Percentiles rank a stretch among this genome's conserved stretches.
phyloP scores from a whole-genome alignment of 177 flowering plant genomes.

The Tripterygium wilfordii region DNA sequence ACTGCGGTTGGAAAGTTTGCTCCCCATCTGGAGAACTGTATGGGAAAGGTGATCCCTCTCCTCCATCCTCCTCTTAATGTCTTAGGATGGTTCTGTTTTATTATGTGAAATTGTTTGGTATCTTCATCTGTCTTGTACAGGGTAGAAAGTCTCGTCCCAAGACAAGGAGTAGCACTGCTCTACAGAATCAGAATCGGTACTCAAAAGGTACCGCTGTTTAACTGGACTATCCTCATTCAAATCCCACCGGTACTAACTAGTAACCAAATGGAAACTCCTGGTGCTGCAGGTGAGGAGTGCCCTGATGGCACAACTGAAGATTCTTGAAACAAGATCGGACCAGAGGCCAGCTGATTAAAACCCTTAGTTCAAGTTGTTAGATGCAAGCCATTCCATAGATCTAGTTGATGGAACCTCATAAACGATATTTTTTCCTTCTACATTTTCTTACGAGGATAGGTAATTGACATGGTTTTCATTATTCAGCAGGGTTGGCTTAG shows the following conservation, averaged over 20 bases:
- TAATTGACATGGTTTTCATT: too few species aligned
- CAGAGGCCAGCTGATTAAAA: too few species aligned
- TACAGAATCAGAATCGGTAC: conserved; percentile 67
- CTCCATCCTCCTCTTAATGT: neutral
- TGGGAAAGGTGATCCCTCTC: conserved; percentile 76
- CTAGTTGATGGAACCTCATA: too few species aligned
- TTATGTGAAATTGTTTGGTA: neutral
- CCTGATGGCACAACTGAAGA: conserved; percentile 55
- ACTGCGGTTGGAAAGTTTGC: conserved; percentile 92
- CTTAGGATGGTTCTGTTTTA: too few species aligned
- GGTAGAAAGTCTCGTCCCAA: conserved; percentile 87
- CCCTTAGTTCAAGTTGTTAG: too few species aligned
- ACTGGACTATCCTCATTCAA: conserved; percentile 47
- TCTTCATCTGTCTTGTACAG: conserved; percentile 26
- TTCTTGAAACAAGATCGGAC: conserved; percentile 19
- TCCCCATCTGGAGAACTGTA: conserved; percentile 96
- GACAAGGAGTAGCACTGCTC: conserved; percentile 78
- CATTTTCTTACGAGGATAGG: too few species aligned
- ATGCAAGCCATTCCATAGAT: too few species aligned
- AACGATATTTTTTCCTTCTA: too few species aligned
- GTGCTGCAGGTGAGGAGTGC: conserved; percentile 51
- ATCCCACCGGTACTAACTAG: conserved; percentile 36
- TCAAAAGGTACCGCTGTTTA: conserved; percentile 60
- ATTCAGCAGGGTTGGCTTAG: too few species aligned
- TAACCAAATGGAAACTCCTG: conserved; percentile 55